Base-by-base conservation (phyloP, 352 stramenopile species). In the Pythium aphanidermatum region DNA sequence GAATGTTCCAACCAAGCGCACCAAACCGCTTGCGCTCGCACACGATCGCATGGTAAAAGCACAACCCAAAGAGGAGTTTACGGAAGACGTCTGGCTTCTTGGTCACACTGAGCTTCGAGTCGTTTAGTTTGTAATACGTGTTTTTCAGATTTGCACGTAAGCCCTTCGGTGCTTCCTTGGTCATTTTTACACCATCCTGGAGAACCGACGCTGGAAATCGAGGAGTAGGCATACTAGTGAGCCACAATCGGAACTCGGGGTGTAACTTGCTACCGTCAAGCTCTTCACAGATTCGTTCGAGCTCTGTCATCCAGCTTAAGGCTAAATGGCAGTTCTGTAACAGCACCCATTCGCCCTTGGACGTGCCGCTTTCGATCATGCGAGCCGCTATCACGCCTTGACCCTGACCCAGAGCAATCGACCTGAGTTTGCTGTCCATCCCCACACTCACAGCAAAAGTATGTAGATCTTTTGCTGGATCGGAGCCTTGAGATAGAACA, bases 121-220 rank as follows among this genome's bases (percentile, higher is more conserved):
- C 88, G 51, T 91, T 91, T 6, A 98, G 68, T 63, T 97, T 97
- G 65, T 92, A 95, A 52, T 97, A 98, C 21, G 88, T 93, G 56
- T 92, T 94, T 26, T 92, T 94, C 20, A 98, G 58, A 64, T 98
- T 98, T 0, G 92, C 89, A 14, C 86, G 76, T 38, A 98, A 53
- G 0, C 94, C 94, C 41, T 97, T 97, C 0, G 94, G 94, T 0
- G 94, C 89, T 47, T 98, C 94, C 46, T 97, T 98, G 2, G 94
- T 98, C 87, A 98, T 98, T 59, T 98, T 98, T 6, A 98, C 90
- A 9, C 92, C 84, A 40, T 96, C 94, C 59, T 98, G 94, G 7
- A 98, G 75, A 17, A 98, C 90, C 0, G 85, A 88, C 0, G 96
- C 89, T 0, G 94, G 94, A 58, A 95, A 95, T 36, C 55, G 75